These are phyloP conservation scores for Spathaspora hagerdaliae DNA, from an alignment of 805 yeast genomes.

Conservation along the genomic window DNA sequence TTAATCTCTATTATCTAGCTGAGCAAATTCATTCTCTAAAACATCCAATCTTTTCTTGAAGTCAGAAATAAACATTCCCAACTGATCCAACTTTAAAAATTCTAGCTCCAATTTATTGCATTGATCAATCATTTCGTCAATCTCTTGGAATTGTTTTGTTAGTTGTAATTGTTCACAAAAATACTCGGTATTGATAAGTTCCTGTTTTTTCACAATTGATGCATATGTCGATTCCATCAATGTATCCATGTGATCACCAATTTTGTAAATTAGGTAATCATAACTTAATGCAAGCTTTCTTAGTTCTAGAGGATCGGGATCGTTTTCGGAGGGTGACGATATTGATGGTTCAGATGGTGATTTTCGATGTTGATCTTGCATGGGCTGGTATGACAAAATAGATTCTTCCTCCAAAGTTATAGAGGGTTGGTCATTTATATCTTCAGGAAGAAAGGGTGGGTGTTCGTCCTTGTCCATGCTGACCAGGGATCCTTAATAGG, in stretches of 20 bases:
- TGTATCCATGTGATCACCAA: constrained; percentile 50
- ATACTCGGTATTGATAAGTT: constrained; percentile 19
- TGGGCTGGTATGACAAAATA: too few species aligned
- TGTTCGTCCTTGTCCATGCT: too few species aligned
- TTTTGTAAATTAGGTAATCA: constrained; percentile 62
- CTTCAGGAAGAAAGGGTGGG: too few species aligned
- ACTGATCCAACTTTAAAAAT: constrained; percentile 50
- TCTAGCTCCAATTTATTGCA: constrained; percentile 51
- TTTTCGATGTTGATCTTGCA: neutral
- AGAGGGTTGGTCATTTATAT: too few species aligned
- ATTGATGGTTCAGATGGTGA: neutral
- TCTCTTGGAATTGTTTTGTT: constrained; percentile 36
- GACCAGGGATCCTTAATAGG: too few species aligned
- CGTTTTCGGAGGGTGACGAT: neutral
- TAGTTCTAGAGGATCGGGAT: constrained; percentile 57
- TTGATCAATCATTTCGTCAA: constrained; percentile 35
- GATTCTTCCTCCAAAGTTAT: neutral
- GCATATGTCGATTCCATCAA: constrained; percentile 39
- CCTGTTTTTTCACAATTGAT: constrained; percentile 30
- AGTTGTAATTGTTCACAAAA: constrained; percentile 21
- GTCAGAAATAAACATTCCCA: constrained; percentile 37
- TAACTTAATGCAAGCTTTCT: constrained; percentile 56
- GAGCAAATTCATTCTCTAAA: constrained; percentile 25
- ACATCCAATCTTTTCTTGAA: constrained; percentile 33
- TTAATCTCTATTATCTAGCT: neutral